These are phyloP conservation scores for Aureobasidium namibiae DNA, from an alignment of 2,329 filamentous ascomycete species.

Conservation along the genomic window DNA sequence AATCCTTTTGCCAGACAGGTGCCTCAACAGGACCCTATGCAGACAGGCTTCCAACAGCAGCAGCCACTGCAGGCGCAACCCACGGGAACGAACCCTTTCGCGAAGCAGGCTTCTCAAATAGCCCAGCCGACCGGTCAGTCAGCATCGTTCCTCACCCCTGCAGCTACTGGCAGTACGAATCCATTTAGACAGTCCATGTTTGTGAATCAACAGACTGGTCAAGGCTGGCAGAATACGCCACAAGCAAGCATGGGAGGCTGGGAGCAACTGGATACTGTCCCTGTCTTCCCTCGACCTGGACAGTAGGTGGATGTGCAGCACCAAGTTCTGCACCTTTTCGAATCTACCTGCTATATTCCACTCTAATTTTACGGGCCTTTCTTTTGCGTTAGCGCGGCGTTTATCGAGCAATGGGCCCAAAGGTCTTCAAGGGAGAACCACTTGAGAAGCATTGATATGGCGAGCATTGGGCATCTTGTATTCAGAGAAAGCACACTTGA, in stretches of 20 bases:
- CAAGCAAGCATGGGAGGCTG: conserved; percentile 71
- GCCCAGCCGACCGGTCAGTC: conserved; percentile 31
- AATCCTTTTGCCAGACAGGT: conserved; percentile 58
- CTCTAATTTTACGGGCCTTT: neutral
- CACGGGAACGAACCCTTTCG: conserved; percentile 68
- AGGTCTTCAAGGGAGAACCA: neutral
- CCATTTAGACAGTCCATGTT: conserved; percentile 89
- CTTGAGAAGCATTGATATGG: neutral
- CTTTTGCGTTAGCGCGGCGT: conserved; percentile 13
- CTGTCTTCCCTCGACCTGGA: conserved; percentile 76
- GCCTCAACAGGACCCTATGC: conserved; percentile 25
- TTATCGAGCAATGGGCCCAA: neutral
- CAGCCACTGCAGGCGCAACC: conserved; percentile 45
- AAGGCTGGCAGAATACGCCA: conserved; percentile 73
- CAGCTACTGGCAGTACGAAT: conserved; percentile 83
- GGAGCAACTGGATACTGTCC: conserved; percentile 69
- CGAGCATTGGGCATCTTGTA: neutral
- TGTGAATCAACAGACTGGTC: conserved; percentile 78
- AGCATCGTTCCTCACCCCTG: conserved; percentile 42
- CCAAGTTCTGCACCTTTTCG: neutral
- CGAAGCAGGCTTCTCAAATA: conserved; percentile 42
- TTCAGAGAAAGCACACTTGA: neutral
- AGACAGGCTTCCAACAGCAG: conserved; percentile 15
- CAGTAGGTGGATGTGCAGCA: conserved; percentile 20
- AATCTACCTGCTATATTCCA: neutral